Evolutionary conservation across 176 grass and related monocot genomes (phyloP).

Genomic region (Ensete ventricosum): DNA sequence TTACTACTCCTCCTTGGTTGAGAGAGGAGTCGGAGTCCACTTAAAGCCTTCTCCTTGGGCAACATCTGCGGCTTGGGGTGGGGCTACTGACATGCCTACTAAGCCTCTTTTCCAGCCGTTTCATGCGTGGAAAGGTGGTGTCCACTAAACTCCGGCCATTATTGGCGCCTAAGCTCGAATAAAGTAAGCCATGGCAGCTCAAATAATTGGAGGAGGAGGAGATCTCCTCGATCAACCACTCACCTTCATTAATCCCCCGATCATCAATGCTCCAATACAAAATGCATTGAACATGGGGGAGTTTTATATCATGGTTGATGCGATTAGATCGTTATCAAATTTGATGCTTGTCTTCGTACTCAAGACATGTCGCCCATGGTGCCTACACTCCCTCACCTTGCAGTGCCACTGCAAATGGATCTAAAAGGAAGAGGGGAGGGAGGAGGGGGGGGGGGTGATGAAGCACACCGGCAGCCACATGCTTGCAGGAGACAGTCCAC

Average conservation of each 20-base stretch:
- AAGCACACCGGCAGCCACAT: background rate
- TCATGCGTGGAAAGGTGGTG: slow-evolving; percentile 9
- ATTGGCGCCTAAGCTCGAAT: background rate
- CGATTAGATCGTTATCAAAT: background rate
- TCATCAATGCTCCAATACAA: background rate
- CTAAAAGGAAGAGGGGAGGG: background rate
- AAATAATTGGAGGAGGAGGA: slow-evolving; percentile 1
- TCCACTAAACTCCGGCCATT: background rate
- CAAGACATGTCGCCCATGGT: slow-evolving; percentile 1
- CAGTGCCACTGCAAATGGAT: background rate
- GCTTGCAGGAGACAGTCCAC: background rate
- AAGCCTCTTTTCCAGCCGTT: slow-evolving; percentile 4
- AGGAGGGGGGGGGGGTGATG: background rate
- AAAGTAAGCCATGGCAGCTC: background rate
- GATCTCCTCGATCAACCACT: background rate
- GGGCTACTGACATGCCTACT: background rate
- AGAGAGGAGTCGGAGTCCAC: slow-evolving; percentile 10
- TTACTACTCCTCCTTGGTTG: background rate
- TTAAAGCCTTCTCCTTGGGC: background rate
- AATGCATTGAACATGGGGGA: background rate
- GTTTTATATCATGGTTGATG: background rate
- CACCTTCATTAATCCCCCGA: background rate
- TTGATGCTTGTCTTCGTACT: background rate
- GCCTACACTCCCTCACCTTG: background rate
- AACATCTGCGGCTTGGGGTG: background rate